Percentiles rank a stretch among this genome's conserved stretches.
phyloP scores from a whole-genome alignment of 2,329 filamentous ascomycete genomes.

The Cercospora sp. region DNA sequence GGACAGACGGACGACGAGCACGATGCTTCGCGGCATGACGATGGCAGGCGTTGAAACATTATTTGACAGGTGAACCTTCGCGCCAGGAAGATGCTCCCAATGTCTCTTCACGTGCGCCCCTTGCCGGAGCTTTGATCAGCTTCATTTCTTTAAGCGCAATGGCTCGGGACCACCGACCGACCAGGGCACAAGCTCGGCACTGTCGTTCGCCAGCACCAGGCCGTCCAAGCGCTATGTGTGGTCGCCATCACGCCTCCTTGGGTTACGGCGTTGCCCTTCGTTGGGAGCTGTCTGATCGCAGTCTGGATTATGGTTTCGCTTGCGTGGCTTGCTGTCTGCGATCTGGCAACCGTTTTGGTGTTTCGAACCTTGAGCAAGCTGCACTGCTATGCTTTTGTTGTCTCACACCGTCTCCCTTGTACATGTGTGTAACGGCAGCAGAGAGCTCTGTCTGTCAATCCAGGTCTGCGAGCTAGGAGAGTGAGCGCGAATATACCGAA shows the following conservation, averaged over 20 bases:
- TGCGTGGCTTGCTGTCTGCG: slow-evolving; percentile 19
- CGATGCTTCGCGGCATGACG: background rate
- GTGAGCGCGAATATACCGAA: background rate
- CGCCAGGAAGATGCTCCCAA: background rate
- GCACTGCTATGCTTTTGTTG: slow-evolving; percentile 4
- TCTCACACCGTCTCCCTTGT: slow-evolving; percentile 1
- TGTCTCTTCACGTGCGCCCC: slow-evolving; percentile 21
- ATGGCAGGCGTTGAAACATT: background rate
- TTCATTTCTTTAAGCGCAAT: slow-evolving; percentile 33
- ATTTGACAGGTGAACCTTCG: background rate
- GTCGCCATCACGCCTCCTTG: slow-evolving; percentile 16
- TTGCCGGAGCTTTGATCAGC: slow-evolving; percentile 29
- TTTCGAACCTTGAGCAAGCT: slow-evolving; percentile 20
- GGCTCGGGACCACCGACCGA: slow-evolving; percentile 28
- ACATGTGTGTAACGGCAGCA: slow-evolving; percentile 2
- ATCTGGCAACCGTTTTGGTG: slow-evolving; percentile 20
- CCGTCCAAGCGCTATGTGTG: slow-evolving; percentile 21
- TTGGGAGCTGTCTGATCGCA: slow-evolving; percentile 17
- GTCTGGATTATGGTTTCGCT: slow-evolving; percentile 18
- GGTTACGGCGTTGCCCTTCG: slow-evolving; percentile 15
- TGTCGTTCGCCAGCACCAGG: slow-evolving; percentile 10
- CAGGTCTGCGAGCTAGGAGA: background rate
- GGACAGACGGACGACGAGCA: background rate
- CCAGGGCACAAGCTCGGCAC: slow-evolving; percentile 15
- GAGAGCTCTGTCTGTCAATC: background rate